phyloP scores from a whole-genome alignment of 2,329 filamentous ascomycete genomes.

The Ilyonectria robusta region DNA sequence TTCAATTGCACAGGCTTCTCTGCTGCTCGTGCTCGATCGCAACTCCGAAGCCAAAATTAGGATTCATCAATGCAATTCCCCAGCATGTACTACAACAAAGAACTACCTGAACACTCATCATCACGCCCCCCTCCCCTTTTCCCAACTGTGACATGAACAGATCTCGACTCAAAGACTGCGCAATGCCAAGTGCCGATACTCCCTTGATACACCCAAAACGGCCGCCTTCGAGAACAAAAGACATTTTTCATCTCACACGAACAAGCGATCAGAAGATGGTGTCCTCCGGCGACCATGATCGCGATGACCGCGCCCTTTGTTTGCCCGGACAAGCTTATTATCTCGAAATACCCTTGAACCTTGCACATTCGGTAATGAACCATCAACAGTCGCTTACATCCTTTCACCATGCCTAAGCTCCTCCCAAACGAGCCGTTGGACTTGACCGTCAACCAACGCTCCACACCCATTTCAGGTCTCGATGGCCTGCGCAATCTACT shows the following conservation, averaged over 20 bases:
- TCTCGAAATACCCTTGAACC: conserved; percentile 20
- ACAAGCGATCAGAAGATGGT: not conserved
- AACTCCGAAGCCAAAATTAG: conserved; percentile 30
- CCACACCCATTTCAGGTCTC: not conserved
- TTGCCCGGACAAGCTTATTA: conserved; percentile 40
- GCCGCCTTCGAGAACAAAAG: conserved; percentile 6
- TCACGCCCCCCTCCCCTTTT: conserved; percentile 24
- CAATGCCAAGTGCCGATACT: conserved; percentile 24
- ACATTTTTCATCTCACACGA: not conserved
- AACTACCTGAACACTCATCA: conserved; percentile 21
- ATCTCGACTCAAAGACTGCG: conserved; percentile 24
- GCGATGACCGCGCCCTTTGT: conserved; percentile 36
- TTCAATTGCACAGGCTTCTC: conserved; percentile 10
- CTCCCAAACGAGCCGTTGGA: not conserved
- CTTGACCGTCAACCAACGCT: conserved; percentile 5
- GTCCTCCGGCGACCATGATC: not conserved
- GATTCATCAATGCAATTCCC: conserved; percentile 3
- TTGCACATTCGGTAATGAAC: conserved; percentile 12
- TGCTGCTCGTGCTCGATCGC: conserved; percentile 1
- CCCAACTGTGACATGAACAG: conserved; percentile 33
- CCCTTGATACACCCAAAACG: not conserved
- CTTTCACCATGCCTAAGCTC: conserved; percentile 27
- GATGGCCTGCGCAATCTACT: conserved; percentile 22
- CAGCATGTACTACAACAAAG: conserved; percentile 37
- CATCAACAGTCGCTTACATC: conserved; percentile 5